Percentiles rank a stretch among this genome's conserved stretches.
Evolutionary conservation across 108 stramenopile genomes (phyloP).

Genomic region (Cyclostephanos tholiformis): DNA sequence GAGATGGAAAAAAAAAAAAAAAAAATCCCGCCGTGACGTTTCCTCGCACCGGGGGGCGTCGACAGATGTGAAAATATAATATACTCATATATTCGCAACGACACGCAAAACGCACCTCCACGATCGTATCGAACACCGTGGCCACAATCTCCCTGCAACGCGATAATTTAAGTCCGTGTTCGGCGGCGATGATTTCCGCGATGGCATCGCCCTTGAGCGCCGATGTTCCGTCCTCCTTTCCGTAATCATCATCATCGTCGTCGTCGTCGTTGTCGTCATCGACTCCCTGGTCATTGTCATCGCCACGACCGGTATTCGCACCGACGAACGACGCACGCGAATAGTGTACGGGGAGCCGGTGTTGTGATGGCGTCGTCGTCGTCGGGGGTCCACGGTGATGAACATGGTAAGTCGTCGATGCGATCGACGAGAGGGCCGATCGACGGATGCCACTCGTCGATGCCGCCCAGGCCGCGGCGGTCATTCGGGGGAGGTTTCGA

Average conservation of each 20-base stretch:
- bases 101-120: neutral
- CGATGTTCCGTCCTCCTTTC: neutral
- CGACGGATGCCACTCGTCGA: neutral
- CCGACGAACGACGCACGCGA: neutral
- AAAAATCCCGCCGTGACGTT: too few relatives aligned
- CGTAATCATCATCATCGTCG: neutral
- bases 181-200: neutral
- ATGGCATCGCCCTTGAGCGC: neutral
- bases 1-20: too few relatives aligned
- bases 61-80: too few relatives aligned
- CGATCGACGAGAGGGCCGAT: neutral
- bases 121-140: constrained; percentile 4
- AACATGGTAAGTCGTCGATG: too few relatives aligned
- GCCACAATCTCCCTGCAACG: neutral
- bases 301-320: too few relatives aligned
- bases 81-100: too few relatives aligned
- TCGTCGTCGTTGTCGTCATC: neutral
- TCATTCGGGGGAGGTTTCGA: constrained; percentile 10
- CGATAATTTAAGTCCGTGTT: neutral
- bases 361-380: neutral
- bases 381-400: neutral
- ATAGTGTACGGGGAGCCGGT: neutral
- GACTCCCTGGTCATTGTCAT: too few relatives aligned
- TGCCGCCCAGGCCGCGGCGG: neutral
- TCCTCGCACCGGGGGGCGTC: too few relatives aligned